These are phyloP conservation scores for Amanita exitialis DNA, from an alignment of 768 basidiomycete genomes.

Conservation along the genomic window DNA sequence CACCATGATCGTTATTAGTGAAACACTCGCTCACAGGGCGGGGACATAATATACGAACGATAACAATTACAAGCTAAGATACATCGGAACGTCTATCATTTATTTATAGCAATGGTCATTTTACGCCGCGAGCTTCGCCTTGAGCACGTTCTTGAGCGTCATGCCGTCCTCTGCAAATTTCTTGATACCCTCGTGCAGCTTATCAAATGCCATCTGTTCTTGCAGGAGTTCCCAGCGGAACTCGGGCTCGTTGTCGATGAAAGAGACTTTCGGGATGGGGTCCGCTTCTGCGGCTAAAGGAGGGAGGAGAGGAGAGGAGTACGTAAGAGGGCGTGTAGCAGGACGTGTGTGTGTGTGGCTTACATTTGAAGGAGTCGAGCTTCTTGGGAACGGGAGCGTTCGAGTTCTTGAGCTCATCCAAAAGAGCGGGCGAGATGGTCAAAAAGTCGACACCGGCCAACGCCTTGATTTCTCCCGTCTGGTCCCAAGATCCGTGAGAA, in stretches of 20 bases:
- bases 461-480: conserved; percentile 88
- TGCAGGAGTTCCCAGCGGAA: conserved; percentile 93
- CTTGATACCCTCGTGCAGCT: conserved; percentile 96
- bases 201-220: conserved; percentile 98
- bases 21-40: too few relatives aligned
- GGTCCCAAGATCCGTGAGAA: conserved; percentile 1
- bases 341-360: conserved; percentile 15
- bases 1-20: too few relatives aligned
- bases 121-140: conserved; percentile 52
- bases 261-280: conserved; percentile 72
- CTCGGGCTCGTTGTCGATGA: conserved; percentile 86
- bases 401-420: conserved; percentile 88
- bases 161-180: conserved; percentile 96
- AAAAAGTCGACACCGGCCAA: conserved; percentile 97
- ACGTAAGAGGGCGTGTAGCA: background rate
- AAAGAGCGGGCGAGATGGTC: conserved; percentile 84
- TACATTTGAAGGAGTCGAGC: conserved; percentile 59
- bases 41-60: background rate
- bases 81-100: background rate
- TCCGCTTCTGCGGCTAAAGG: conserved; percentile 40
- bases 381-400: conserved; percentile 72
- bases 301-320: background rate
- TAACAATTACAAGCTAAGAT: background rate
- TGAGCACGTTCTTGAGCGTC: conserved; percentile 77
- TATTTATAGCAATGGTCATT: background rate